Evolutionary conservation across 1,284 basidiomycete species (phyloP), one percentile per base, ranked within the genome.

Genomic region (Ceratobasidium sp.): DNA sequence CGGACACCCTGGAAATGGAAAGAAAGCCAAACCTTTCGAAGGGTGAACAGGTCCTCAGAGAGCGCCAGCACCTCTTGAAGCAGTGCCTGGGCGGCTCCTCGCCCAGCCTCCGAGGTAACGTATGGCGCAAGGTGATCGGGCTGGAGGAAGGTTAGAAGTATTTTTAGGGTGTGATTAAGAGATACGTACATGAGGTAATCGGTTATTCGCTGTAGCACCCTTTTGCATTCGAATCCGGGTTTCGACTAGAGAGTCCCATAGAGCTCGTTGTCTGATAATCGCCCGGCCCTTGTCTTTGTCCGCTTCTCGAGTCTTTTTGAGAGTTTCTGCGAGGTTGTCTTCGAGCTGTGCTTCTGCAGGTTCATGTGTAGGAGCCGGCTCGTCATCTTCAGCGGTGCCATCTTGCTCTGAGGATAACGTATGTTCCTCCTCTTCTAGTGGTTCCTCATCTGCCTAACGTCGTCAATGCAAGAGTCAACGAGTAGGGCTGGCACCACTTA

Each of bases 171-270:
- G 46, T 52, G n/a, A 22, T 44, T 76, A 37, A 3, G 25, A 13
- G 17, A 34, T 1, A 77, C 80, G 22, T 61, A 81, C 81, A 15
- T 80, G 66, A 0, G 90, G 89, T 15, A 96, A 85, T 74, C 86
- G 84, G 81, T 95, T 93, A 4, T 90, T 87, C 13, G 90, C 86
- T 0, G 85, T 82, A 61, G 91, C 86, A 29, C 91, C 89, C 85
- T 96, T 98, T 84, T 98, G 96, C 71, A 97, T 84, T 40, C 91
- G 91, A 82, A 98, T 98, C 49, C 96, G 90, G 22, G 93, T 89
- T 81, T 97, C 95, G 49, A 98, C 87, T 46, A 98, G 86, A 6
- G 88, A 87, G 82, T 97, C 95, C 91, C 95, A 97, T 43, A 67
- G 29, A 7, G 1, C 46, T 6, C 77, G 89, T 84, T 98, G 96